phyloP scores from a whole-genome alignment of 805 yeast genomes.

The Spathaspora girioi region DNA sequence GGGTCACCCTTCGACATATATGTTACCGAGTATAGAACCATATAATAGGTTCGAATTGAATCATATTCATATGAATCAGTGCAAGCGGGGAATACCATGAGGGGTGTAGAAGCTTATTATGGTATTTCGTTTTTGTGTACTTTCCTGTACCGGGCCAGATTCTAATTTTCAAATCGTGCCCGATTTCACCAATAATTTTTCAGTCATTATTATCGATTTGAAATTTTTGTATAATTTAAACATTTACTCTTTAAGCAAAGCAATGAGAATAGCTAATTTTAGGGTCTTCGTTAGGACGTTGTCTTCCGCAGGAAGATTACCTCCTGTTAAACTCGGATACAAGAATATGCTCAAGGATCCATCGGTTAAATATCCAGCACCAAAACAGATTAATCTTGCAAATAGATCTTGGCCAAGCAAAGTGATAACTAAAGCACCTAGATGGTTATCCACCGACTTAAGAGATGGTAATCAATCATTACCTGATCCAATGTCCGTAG shows the following conservation, averaged over 20 bases:
- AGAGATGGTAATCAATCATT: constrained; percentile 81
- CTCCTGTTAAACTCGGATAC: constrained; percentile 15
- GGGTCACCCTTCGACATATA: too few relatives aligned
- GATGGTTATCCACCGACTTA: constrained; percentile 78
- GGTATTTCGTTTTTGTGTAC: background rate
- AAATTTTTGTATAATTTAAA: background rate
- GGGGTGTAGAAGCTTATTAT: background rate
- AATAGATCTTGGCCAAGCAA: constrained; percentile 73
- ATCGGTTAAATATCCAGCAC: constrained; percentile 55
- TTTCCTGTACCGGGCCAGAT: background rate
- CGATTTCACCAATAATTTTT: background rate
- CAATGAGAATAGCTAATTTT: background rate
- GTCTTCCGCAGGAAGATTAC: constrained; percentile 15
- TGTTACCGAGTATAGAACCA: too few relatives aligned
- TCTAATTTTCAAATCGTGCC: background rate
- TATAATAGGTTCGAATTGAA: background rate
- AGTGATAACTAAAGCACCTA: constrained; percentile 64
- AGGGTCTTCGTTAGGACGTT: background rate
- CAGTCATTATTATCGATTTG: background rate
- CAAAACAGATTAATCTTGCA: constrained; percentile 51
- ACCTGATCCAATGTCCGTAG: constrained; percentile 79
- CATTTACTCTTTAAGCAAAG: background rate
- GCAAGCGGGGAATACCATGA: background rate
- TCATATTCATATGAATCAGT: background rate
- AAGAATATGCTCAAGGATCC: constrained; percentile 65